Conservation (phyloP, 176 grass and related monocot genomes). For the Metroxylon sagu region DNA sequence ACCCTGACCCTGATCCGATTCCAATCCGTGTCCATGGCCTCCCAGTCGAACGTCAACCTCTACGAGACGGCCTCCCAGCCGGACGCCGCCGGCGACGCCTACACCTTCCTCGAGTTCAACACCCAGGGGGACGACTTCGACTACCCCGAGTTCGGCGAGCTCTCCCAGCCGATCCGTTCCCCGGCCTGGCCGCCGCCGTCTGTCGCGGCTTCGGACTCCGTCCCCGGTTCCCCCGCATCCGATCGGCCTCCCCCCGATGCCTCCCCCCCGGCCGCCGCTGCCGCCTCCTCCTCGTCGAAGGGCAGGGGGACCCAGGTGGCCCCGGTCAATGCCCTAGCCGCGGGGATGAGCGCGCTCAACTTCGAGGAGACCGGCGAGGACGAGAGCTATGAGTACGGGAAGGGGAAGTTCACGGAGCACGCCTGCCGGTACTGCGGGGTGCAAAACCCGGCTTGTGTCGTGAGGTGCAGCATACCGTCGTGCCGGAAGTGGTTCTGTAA, state of each 20-base stretch:
- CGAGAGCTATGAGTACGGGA: slow-evolving; percentile 68
- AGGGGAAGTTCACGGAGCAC: slow-evolving; percentile 84
- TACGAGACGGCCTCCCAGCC: slow-evolving; percentile 99
- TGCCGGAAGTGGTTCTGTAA: slow-evolving; percentile 99
- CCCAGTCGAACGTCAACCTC: slow-evolving; percentile 38
- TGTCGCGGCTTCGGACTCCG: slow-evolving; percentile 3
- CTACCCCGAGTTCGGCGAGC: slow-evolving; percentile 71
- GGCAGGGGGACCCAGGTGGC: slow-evolving; percentile 18
- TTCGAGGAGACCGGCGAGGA: slow-evolving; percentile 76
- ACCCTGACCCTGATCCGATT: slow-evolving; percentile 57
- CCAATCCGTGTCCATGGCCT: slow-evolving; percentile 29
- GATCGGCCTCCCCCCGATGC: slow-evolving; percentile 12
- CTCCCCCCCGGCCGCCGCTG: background rate
- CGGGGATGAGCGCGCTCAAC: slow-evolving; percentile 76
- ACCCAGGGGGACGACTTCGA: slow-evolving; percentile 96
- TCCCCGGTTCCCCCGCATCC: slow-evolving; percentile 16
- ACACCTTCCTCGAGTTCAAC: slow-evolving; percentile 97
- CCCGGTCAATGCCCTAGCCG: slow-evolving; percentile 42
- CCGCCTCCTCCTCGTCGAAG: slow-evolving; percentile 28
- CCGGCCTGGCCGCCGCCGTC: slow-evolving; percentile 31
- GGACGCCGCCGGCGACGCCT: slow-evolving; percentile 66
- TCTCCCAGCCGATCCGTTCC: slow-evolving; percentile 72
- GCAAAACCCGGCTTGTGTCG: slow-evolving; percentile 86
- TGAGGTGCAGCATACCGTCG: slow-evolving; percentile 79
- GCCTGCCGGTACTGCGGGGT: slow-evolving; percentile 92